Evolutionary conservation across 2,329 filamentous ascomycete genomes (phyloP), one percentile per base, ranked within the genome.

Genomic region (Calonectria montana): DNA sequence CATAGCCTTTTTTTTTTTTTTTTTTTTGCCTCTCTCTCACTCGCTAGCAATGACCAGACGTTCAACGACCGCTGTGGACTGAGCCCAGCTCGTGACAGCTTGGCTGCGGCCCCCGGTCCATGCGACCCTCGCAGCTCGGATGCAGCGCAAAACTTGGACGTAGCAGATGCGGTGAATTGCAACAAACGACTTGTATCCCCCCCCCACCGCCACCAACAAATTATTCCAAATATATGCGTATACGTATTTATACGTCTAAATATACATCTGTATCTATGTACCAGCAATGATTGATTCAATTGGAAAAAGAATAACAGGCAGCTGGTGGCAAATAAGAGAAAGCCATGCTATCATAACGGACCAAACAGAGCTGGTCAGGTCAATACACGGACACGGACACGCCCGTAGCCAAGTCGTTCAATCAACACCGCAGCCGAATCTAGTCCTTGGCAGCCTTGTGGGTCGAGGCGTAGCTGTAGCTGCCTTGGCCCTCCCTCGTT

Each of bases 381-480:
- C 29, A 39, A 39, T 18, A 7, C 53, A 37, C 23, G 18, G 23
- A 59, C 53, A 23, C 13, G 21, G 21, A n/a, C 50, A 35, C 31
- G 21, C 29, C 53, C 35, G 18, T 21, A 35, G 21, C 53, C 53
- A 57, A 35, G 31, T 25, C 15, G 31, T 57, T 15, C 29, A 39
- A 57, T 57, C 31, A 39, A 5, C 31, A 2, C 53, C 53, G 39
- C 31, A 35, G 53, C 53, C 31, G 53, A 35, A 35, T 59, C 53
- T 35, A 10, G 23, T 59, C 31, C 18, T n/a, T 31, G 39, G 41
- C 67, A 35, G 35, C 61, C 27, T 50, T 65, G 59, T 62, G 69
- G 67, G 65, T 47, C 62, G 53, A 48, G 62, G 29, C 45, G 66
- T 48, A 69, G 50, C 65, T 61, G 66, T 48, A 69, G 50, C 65